Conservation (phyloP, 495 filamentous ascomycete genomes). For the Alectoria sarmentosa region DNA sequence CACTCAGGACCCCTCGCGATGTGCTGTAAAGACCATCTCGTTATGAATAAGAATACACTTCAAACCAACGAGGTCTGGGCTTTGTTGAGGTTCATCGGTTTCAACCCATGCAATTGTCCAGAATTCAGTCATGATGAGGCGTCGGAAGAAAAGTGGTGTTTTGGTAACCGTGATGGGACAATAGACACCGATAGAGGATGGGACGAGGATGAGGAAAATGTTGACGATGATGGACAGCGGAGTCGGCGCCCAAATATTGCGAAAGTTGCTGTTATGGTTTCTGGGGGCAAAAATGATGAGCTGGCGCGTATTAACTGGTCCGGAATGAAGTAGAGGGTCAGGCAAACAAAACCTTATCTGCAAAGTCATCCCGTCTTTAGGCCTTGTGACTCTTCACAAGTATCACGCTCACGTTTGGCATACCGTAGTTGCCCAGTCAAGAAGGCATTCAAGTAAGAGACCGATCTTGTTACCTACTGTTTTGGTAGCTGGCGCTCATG, state of each 20-base stretch:
- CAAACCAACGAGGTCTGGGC: not conserved
- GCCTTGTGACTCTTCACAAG: not conserved
- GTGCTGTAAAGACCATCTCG: not conserved
- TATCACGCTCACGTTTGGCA: not conserved
- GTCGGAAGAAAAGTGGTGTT: not conserved
- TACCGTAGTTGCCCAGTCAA: not conserved
- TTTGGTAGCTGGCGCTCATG: not conserved
- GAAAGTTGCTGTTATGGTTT: not conserved
- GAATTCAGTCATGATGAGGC: not conserved
- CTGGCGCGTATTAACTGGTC: not conserved
- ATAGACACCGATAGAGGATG: not conserved
- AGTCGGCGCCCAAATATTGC: not conserved
- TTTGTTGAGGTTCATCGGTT: not conserved
- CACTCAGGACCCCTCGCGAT: not conserved
- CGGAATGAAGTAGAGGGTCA: not conserved
- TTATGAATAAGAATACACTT: not conserved
- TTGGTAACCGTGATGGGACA: not conserved
- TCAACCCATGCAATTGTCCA: not conserved
- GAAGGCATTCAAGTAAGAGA: not conserved
- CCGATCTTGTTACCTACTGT: not conserved
- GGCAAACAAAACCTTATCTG: not conserved
- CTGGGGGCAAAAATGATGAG: not conserved
- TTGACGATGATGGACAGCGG: not conserved
- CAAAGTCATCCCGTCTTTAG: not conserved
- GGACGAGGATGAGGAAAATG: not conserved